Percentiles rank a stretch among this genome's conserved stretches.
Conservation (phyloP, 345 rosid genomes). For the Citrus hindsii region DNA sequence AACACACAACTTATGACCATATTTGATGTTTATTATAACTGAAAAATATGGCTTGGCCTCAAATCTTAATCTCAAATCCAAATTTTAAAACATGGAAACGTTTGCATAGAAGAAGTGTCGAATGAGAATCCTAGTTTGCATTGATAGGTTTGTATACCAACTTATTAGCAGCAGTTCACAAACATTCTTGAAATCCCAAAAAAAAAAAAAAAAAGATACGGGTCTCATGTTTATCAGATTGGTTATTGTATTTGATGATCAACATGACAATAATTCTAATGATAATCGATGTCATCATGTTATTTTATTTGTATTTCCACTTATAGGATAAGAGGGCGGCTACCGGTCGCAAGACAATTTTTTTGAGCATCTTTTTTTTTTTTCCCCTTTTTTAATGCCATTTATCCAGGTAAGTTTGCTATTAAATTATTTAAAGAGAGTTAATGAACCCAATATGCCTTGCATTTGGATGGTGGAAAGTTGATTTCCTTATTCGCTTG, state of each 20-base stretch:
- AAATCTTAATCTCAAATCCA: no score
- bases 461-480: not conserved
- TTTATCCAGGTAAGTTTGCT: not conserved
- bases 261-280: not conserved
- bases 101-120: no score
- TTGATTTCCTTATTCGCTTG: not conserved
- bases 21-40: no score
- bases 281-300: not conserved
- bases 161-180: no score
- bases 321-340: not conserved
- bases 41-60: no score
- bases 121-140: no score
- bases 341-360: not conserved
- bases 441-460: not conserved
- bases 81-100: no score
- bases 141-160: no score
- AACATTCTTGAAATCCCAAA: no score
- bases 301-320: not conserved
- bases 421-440: conserved; percentile 4
- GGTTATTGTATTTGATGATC: not conserved
- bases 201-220: no score
- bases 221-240: no score
- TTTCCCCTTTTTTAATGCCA: not conserved
- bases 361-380: not conserved
- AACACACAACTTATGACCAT: no score